Conservation (phyloP, 2,329 filamentous ascomycete genomes). For the Trichoderma atroviride region DNA sequence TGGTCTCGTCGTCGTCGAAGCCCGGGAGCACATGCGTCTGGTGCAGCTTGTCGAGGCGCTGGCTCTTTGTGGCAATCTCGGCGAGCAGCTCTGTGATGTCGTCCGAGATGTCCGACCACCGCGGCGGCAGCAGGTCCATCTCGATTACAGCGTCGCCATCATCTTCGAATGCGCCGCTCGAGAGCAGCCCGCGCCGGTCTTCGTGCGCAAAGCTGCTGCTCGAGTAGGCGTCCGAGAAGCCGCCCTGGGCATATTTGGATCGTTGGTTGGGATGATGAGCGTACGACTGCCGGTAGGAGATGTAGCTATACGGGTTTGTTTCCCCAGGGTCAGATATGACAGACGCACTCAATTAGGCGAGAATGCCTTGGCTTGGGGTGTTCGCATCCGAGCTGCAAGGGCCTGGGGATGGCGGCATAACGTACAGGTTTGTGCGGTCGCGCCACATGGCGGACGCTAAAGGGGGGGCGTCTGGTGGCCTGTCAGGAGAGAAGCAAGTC, state of each 20-base stretch:
- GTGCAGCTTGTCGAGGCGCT: constrained; percentile 86
- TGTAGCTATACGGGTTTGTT: constrained; percentile 69
- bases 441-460: constrained; percentile 84
- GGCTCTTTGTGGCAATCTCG: constrained; percentile 79
- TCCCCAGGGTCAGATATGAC: constrained; percentile 20
- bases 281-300: constrained; percentile 99
- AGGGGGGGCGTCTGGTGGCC: constrained; percentile 32
- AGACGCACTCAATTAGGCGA: constrained; percentile 7
- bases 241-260: constrained; percentile 64
- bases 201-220: constrained; percentile 51
- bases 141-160: constrained; percentile 96
- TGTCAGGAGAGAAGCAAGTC: constrained; percentile 31
- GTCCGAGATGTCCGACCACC: constrained; percentile 94
- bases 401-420: constrained; percentile 24
- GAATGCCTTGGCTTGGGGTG: neutral
- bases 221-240: constrained; percentile 62
- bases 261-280: constrained; percentile 91
- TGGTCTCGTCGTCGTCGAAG: constrained; percentile 92
- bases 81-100: constrained; percentile 83
- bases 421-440: constrained; percentile 97
- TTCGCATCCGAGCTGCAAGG: neutral
- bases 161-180: constrained; percentile 74
- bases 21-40: constrained; percentile 96
- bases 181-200: constrained; percentile 77
- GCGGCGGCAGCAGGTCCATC: constrained; percentile 93